A percentile compares a stretch with the other conserved stretches of the same genome.
phyloP scores from a whole-genome alignment of 1,139 yeast genomes.

The Yamadazyma jaroonii region DNA sequence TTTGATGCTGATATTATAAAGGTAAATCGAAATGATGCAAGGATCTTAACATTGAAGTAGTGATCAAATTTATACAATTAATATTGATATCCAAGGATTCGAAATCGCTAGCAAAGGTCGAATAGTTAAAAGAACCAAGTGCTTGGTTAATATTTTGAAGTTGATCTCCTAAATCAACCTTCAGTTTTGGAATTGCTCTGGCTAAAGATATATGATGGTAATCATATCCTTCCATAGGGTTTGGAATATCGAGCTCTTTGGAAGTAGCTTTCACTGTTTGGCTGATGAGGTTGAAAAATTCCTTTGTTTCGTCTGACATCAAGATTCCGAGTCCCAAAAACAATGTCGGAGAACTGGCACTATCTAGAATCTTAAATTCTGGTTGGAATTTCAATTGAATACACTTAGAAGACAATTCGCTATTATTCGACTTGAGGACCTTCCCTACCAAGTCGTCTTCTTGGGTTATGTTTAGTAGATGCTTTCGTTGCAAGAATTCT shows the following conservation, averaged over 20 bases:
- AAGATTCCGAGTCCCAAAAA: slow-evolving; percentile 9
- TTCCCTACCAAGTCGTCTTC: background rate
- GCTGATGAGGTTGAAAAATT: slow-evolving; percentile 6
- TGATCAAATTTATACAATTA: background rate
- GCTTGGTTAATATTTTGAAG: background rate
- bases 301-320: slow-evolving; percentile 2
- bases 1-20: background rate
- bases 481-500: background rate
- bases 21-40: background rate
- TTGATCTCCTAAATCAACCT: background rate
- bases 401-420: background rate
- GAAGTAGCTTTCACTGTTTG: slow-evolving; percentile 6
- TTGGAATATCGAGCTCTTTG: slow-evolving; percentile 1
- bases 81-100: background rate
- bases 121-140: background rate
- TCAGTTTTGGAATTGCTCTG: slow-evolving; percentile 2
- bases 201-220: slow-evolving; percentile 2
- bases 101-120: background rate
- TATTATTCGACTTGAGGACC: background rate
- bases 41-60: background rate
- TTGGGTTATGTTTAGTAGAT: background rate
- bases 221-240: background rate
- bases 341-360: slow-evolving; percentile 8
- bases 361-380: slow-evolving; percentile 6
- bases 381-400: slow-evolving; percentile 10